A percentile compares a stretch with the other conserved stretches of the same genome.
Conservation (phyloP, 768 basidiomycete species). For the Lepiota brunneoincarnata region DNA sequence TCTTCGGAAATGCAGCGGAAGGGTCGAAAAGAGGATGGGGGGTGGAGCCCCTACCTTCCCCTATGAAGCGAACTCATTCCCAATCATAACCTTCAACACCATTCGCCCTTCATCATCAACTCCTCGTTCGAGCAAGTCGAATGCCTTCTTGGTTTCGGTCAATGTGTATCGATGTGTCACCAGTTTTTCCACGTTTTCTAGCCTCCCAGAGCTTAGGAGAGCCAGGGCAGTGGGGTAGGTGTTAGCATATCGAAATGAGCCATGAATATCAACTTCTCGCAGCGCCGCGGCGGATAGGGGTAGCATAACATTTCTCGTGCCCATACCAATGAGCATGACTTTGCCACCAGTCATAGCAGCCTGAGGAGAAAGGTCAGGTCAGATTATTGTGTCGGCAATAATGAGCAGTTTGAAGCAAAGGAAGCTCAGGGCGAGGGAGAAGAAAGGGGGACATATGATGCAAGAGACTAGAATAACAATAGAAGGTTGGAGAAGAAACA, state of each 20-base stretch:
- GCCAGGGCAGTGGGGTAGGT: slow-evolving; percentile 86
- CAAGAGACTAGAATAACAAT: slow-evolving; percentile 8
- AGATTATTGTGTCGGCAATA: slow-evolving; percentile 3
- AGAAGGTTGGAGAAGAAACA: neutral
- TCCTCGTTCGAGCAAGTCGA: slow-evolving; percentile 77
- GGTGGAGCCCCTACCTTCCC: neutral
- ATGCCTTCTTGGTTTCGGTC: slow-evolving; percentile 66
- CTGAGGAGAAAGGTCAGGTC: slow-evolving; percentile 34
- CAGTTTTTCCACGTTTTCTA: slow-evolving; percentile 66
- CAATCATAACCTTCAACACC: slow-evolving; percentile 90
- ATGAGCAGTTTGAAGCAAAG: slow-evolving; percentile 15
- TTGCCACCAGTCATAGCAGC: slow-evolving; percentile 82
- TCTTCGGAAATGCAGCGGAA: neutral
- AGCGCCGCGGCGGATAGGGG: slow-evolving; percentile 82
- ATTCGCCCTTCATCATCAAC: slow-evolving; percentile 75
- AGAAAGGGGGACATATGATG: neutral
- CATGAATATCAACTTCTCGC: slow-evolving; percentile 90
- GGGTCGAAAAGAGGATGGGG: neutral
- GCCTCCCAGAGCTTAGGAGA: slow-evolving; percentile 66
- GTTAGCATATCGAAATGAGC: slow-evolving; percentile 89
- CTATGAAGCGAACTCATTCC: slow-evolving; percentile 12
- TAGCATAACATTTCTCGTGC: slow-evolving; percentile 74
- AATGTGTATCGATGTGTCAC: slow-evolving; percentile 77
- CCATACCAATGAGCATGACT: slow-evolving; percentile 96
- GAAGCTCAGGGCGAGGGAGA: slow-evolving; percentile 4